Evolutionary conservation across 495 filamentous ascomycete genomes (phyloP), one percentile per base, ranked within the genome.

Genomic region (Penicillium alfredii): DNA sequence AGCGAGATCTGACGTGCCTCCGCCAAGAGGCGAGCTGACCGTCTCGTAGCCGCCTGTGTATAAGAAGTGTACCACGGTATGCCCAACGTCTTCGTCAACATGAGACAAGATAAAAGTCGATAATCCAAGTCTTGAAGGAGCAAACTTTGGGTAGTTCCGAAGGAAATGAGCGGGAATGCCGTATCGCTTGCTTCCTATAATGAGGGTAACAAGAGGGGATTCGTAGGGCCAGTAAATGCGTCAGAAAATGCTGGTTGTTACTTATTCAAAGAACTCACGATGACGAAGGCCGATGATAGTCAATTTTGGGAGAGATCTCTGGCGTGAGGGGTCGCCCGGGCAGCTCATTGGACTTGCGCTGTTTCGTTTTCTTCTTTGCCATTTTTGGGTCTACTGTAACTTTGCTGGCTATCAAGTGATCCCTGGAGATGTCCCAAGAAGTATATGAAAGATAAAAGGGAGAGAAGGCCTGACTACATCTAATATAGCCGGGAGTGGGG

Each of bases 351-450:
- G 37, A 25, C 8, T 33, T 40, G 20, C 29, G 37, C 28, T 40
- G 37, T 18, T 40, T 40, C 37, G 21, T 32, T 40, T 40, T 40
- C 37, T 40, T 40, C n/a, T 40, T 40, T 40, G 29, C 29, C 28
- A 40, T 40, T 4, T 25, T 32, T 40, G 8, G 19, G 29, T 26
- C n/a, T n/a, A n/a, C 30, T 34, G 10, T 12, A 15, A 34, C 17
- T 34, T 41, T 14, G 33, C 9, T 5, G 15, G 14, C 14, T 40
- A 34, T 41, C 10, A 25, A 40, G 21, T 32, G 2, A 38, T 15
- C n/a, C 12, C 14, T 9, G n/a, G 18, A 21, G 13, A 32, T 33
- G n/a, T 32, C 9, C 11, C 29, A 33, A 27, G 37, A 40, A n/a
- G n/a, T n/a, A 19, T 33, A n/a, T 34, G 11, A 33, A 20, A 34